These are phyloP conservation scores for Leptographium lundbergii DNA, from an alignment of 2,329 filamentous ascomycete species.

Conservation along the genomic window DNA sequence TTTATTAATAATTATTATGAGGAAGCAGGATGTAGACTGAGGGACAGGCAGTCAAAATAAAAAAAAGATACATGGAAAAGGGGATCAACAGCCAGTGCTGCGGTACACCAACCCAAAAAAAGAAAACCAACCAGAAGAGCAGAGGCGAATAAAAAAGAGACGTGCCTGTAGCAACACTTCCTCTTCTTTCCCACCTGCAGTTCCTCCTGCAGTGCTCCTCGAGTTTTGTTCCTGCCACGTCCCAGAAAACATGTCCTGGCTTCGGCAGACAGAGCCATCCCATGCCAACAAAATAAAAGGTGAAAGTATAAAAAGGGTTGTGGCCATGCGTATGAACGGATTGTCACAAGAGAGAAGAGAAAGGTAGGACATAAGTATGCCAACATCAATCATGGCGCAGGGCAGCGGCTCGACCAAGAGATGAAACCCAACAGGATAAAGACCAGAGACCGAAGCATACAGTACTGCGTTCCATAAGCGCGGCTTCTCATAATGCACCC, in stretches of 20 bases:
- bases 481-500: background rate
- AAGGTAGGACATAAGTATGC: background rate
- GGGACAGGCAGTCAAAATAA: background rate
- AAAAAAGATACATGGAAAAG: background rate
- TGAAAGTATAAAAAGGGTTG: background rate
- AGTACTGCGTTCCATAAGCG: background rate
- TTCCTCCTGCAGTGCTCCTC: background rate
- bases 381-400: background rate
- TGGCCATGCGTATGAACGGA: background rate
- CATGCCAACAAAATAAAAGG: background rate
- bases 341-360: background rate
- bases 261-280: background rate
- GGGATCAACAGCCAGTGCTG: background rate
- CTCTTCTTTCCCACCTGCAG: background rate
- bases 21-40: background rate
- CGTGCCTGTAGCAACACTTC: background rate
- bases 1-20: background rate
- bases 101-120: background rate
- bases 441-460: background rate
- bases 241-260: background rate
- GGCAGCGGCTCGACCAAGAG: background rate
- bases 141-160: background rate
- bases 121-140: background rate
- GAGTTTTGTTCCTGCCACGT: background rate
- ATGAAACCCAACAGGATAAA: background rate